Conservation (phyloP, 2,329 filamentous ascomycete species). For the Aspergillus brasiliensis region DNA sequence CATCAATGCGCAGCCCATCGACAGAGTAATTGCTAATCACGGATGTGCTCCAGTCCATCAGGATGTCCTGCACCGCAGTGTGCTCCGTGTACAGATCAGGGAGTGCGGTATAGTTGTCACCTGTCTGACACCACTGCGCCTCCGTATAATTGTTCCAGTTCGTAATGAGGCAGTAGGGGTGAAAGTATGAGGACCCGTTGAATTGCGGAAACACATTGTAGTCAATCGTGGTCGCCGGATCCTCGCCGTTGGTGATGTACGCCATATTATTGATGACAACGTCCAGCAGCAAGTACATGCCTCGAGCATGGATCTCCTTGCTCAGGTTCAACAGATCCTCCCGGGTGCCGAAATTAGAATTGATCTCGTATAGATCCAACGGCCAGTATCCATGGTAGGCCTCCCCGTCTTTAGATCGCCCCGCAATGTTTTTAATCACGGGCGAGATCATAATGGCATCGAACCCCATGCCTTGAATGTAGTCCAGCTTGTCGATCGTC, state of each 20-base stretch:
- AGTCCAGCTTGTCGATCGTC: constrained; percentile 52
- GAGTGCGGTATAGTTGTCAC: constrained; percentile 50
- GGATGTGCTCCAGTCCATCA: constrained; percentile 44
- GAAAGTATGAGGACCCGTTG: constrained; percentile 29
- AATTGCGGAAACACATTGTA: constrained; percentile 31
- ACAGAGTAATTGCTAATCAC: constrained; percentile 50
- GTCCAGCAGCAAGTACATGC: constrained; percentile 57
- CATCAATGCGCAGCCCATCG: constrained; percentile 56
- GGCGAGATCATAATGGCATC: constrained; percentile 51
- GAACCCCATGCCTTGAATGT: constrained; percentile 54
- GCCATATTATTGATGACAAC: constrained; percentile 55
- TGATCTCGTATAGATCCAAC: constrained; percentile 51
- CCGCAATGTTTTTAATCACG: constrained; percentile 43
- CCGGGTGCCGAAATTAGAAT: constrained; percentile 52
- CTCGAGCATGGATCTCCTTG: constrained; percentile 47
- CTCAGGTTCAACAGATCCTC: constrained; percentile 51
- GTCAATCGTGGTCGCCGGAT: constrained; percentile 28
- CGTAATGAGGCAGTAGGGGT: constrained; percentile 32
- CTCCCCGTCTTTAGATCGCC: constrained; percentile 42
- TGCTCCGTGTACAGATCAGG: constrained; percentile 52
- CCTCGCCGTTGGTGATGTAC: constrained; percentile 30
- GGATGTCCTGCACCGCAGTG: constrained; percentile 40
- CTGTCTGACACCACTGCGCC: constrained; percentile 54
- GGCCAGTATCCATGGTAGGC: constrained; percentile 57
- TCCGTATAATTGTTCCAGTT: constrained; percentile 38